Evolutionary conservation across 306 rosid species (phyloP), one percentile per base, ranked within the genome.

Genomic region (Gastrolobium bilobum): DNA sequence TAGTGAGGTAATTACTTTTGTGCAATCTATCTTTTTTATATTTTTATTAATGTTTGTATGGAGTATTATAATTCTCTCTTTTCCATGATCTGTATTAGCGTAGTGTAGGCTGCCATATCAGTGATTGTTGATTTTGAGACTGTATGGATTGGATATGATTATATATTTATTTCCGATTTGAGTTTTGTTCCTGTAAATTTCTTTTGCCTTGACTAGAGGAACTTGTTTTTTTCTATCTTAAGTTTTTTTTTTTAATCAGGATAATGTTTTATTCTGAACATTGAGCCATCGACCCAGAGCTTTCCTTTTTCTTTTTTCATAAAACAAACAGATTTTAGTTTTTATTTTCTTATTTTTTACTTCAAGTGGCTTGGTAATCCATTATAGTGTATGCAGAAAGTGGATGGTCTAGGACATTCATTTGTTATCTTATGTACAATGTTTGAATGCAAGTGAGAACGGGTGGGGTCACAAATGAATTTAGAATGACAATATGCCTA

Each of bases 1-100:
- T 76, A 96, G 98, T 80, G 99, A 96, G 98, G 99, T 96, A 76
- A 81, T 82, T 86, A 51, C 87, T 65, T 53, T 53, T 77, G 59
- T 66, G 60, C 81, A 59, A 66, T 73, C 54, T 31, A 7, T 29
- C 44, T 61, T 4, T 31, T 43, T 53, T 40, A 4, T 62, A 10
- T 48, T 52, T 46, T 35, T 29, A 34, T 44, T 72, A 38, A 48
- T 43, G 56, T 75, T 82, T 71, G 26, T 58, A 59, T 43, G 65
- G 71, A 71, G 69, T 78, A 72, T 75, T 44, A 40, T 47, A 9
- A 20, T 76, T 82, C 46, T 70, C 67, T 61, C 63, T 52, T 70
- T 67, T 29, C 38, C 48, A 42, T 52, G 47, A 38, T 34, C 20
- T 52, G 43, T 70, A 3, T 60, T 40, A 39, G 40, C 62, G 13